phyloP scores from a whole-genome alignment of 2,329 filamentous ascomycete species.

The Ascochyta rabiei region DNA sequence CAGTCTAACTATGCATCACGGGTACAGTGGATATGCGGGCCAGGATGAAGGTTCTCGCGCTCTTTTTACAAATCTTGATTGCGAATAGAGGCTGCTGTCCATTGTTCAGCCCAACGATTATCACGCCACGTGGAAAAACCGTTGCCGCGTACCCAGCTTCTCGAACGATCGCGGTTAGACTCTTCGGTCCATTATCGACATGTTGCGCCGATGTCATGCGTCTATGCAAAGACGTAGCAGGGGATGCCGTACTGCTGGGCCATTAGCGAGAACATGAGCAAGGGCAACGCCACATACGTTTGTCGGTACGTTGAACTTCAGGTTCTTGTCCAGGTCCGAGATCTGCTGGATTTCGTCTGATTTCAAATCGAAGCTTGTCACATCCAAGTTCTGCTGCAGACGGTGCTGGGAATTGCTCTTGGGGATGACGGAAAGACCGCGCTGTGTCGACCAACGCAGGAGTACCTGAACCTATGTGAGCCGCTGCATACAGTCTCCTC shows the following conservation, averaged over 20 bases:
- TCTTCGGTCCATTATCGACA: slow-evolving; percentile 3
- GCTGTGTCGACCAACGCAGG: slow-evolving; percentile 51
- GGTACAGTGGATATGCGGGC: neutral
- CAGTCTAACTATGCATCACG: neutral
- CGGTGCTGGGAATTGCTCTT: slow-evolving; percentile 39
- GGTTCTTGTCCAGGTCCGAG: slow-evolving; percentile 41
- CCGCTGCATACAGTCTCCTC: too few relatives aligned
- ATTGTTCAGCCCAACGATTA: neutral
- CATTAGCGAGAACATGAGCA: slow-evolving; percentile 19
- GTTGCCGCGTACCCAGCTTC: neutral
- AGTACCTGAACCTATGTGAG: slow-evolving; percentile 6
- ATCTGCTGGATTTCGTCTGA: slow-evolving; percentile 33
- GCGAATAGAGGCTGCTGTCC: neutral
- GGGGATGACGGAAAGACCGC: slow-evolving; percentile 46
- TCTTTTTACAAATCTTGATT: neutral
- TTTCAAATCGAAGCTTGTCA: slow-evolving; percentile 29
- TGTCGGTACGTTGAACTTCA: slow-evolving; percentile 44
- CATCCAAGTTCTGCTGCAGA: slow-evolving; percentile 41
- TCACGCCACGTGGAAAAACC: neutral
- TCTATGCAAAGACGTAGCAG: slow-evolving; percentile 44
- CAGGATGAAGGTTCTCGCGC: neutral
- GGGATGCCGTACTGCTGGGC: slow-evolving; percentile 43
- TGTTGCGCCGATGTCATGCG: slow-evolving; percentile 3
- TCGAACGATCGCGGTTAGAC: neutral
- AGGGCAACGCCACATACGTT: slow-evolving; percentile 34